These are phyloP conservation scores for Oryza nivara DNA, from an alignment of 176 grass and related monocot genomes.

Conservation along the genomic window DNA sequence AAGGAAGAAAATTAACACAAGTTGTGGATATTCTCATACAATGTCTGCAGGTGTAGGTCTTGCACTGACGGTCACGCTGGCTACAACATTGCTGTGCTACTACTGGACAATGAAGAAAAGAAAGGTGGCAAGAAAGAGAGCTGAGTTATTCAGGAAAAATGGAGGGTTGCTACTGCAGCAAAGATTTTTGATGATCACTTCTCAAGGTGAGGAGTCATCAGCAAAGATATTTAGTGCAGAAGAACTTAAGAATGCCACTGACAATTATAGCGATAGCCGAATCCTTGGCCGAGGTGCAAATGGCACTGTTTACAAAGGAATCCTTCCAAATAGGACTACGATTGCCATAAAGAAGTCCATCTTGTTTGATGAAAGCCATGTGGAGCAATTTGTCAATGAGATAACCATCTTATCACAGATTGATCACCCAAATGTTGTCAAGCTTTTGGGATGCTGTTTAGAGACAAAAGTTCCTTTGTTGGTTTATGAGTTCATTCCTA, in stretches of 20 bases:
- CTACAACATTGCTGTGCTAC: background rate
- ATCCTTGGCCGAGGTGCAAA: slow-evolving; percentile 55
- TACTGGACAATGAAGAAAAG: slow-evolving; percentile 44
- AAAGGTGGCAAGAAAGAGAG: slow-evolving; percentile 23
- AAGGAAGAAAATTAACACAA: background rate
- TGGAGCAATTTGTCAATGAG: slow-evolving; percentile 66
- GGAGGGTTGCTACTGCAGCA: slow-evolving; percentile 60
- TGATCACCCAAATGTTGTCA: slow-evolving; percentile 59
- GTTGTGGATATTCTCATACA: background rate
- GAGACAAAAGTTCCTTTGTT: slow-evolving; percentile 50
- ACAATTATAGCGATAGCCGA: slow-evolving; percentile 32
- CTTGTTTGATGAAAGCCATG: slow-evolving; percentile 57
- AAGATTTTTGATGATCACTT: slow-evolving; percentile 28
- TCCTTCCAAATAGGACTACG: slow-evolving; percentile 28
- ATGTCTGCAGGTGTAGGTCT: slow-evolving; percentile 40
- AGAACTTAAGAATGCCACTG: slow-evolving; percentile 47
- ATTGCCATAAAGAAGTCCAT: slow-evolving; percentile 66
- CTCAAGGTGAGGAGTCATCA: background rate
- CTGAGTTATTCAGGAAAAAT: slow-evolving; percentile 51
- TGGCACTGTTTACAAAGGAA: slow-evolving; percentile 55
- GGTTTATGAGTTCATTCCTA: slow-evolving; percentile 68
- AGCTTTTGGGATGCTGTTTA: slow-evolving; percentile 61
- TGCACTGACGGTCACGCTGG: slow-evolving; percentile 28
- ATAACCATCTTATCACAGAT: slow-evolving; percentile 51
- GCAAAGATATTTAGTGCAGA: slow-evolving; percentile 60